Base-by-base conservation (phyloP, 179 eudicot genomes). In the Beta macrorhiza region DNA sequence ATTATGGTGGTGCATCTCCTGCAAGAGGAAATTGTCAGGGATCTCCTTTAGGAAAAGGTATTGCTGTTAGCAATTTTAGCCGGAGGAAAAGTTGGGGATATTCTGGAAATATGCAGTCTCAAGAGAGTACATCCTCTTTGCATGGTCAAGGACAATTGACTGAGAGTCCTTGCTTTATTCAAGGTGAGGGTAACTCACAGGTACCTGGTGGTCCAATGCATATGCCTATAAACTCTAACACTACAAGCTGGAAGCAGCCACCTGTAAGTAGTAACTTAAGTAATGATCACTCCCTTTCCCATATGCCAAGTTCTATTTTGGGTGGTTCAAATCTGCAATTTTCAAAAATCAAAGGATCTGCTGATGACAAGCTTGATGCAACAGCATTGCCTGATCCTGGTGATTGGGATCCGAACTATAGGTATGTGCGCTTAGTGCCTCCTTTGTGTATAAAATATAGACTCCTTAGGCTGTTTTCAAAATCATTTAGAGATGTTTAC, bases 321-420 rank as follows among this genome's bases (percentile, higher is more conserved):
- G 86, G 77, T 82, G 85, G 89, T 80, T 78, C 87, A 47, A 74
- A 77, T 51, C 80, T 78, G 83, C 92, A 83, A 68, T 70, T 81
- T 58, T 83, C 84, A 7, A 89, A 86, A 84, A 69, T 81, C 22
- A 87, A 83, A 79, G 87, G 85, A 75, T 80, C 76, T 82, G 83
- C 76, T 78, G 81, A 78, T 79, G 97, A 91, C 72, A 88, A 89
- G 82, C 87, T 82, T 58, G 97, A 90, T 82, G 79, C 89, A 44
- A 68, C 79, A 62, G 82, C 89, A 56, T 84, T 89, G 79, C 98
- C 97, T 81, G 95, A 92, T 89, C 99, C 99, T 69, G 97, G 91
- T 73, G 97, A 97, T 83, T 97, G 99, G 99, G 99, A 97, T 89
- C 99, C 99, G 79, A 92, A 97, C 85, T 97, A 94, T 83, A 92